Evolutionary conservation across 345 rosid species (phyloP).

Genomic region (Lumnitzera littorea): DNA sequence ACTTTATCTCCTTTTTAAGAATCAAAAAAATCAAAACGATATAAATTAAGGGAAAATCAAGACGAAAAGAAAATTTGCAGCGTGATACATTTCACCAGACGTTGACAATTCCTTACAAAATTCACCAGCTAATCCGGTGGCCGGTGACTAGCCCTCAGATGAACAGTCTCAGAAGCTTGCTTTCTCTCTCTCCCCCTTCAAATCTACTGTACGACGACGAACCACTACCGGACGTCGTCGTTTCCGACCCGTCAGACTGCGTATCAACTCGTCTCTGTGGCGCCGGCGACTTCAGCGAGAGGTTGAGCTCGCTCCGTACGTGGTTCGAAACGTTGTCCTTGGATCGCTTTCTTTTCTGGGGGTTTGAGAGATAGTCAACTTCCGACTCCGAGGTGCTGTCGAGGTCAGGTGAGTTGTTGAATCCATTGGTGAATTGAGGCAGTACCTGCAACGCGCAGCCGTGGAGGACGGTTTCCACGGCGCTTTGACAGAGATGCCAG

Average conservation of each 20-base stretch:
- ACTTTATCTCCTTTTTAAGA: too few species aligned
- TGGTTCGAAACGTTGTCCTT: too few species aligned
- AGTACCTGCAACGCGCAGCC: slow-evolving; percentile 14
- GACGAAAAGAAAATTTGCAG: too few species aligned
- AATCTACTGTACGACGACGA: neutral
- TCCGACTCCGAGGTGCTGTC: slow-evolving; percentile 7
- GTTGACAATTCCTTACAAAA: neutral
- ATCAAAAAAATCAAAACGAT: too few species aligned
- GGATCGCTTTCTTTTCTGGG: too few species aligned
- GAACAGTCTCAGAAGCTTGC: neutral
- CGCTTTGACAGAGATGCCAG: slow-evolving; percentile 26
- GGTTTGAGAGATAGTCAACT: too few species aligned
- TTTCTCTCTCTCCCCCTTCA: neutral
- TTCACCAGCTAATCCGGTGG: slow-evolving; percentile 1
- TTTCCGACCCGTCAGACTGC: neutral
- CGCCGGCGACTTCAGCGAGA: neutral
- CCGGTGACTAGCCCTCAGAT: neutral
- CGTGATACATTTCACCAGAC: too few species aligned
- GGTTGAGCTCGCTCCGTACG: neutral
- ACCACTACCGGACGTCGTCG: slow-evolving; percentile 1
- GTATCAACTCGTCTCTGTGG: neutral
- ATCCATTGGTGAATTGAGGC: neutral
- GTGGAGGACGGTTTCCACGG: slow-evolving; percentile 24
- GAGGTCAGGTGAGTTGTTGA: neutral
- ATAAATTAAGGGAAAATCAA: too few species aligned